These are phyloP conservation scores for Xylogone sp. DNA, from an alignment of 2,329 filamentous ascomycete genomes.

Conservation along the genomic window DNA sequence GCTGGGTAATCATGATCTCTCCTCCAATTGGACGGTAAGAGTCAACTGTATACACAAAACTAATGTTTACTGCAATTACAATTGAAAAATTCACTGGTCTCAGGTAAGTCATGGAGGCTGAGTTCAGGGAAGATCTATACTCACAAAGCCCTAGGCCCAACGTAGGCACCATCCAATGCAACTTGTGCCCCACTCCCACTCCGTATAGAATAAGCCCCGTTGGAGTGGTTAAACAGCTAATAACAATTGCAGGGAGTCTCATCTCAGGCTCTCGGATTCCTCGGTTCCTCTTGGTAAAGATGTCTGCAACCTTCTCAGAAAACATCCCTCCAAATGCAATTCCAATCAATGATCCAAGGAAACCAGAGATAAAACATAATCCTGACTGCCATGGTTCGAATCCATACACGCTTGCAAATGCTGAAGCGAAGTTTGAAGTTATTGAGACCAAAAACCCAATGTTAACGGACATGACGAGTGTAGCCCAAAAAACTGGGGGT, in stretches of 20 bases:
- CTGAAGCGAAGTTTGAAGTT: constrained; percentile 46
- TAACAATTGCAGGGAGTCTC: constrained; percentile 50
- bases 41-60: constrained; percentile 9
- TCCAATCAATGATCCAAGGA: constrained; percentile 6
- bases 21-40: constrained; percentile 13
- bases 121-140: constrained; percentile 17
- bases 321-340: constrained; percentile 3
- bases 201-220: constrained; percentile 43
- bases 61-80: background rate
- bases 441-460: constrained; percentile 43
- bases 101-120: background rate
- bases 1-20: constrained; percentile 12
- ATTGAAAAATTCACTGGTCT: background rate
- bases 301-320: constrained; percentile 12
- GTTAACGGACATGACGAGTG: constrained; percentile 33
- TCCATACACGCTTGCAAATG: constrained; percentile 37
- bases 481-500: constrained; percentile 17
- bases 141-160: constrained; percentile 49
- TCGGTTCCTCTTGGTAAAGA: constrained; percentile 47
- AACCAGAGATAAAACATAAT: constrained; percentile 6
- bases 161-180: constrained; percentile 54
- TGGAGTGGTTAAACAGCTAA: constrained; percentile 48
- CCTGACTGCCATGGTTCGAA: constrained; percentile 35
- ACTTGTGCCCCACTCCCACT: constrained; percentile 39
- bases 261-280: constrained; percentile 58